These are phyloP conservation scores for Aspergillus haitiensis DNA, from an alignment of 495 filamentous ascomycete species.

Conservation along the genomic window DNA sequence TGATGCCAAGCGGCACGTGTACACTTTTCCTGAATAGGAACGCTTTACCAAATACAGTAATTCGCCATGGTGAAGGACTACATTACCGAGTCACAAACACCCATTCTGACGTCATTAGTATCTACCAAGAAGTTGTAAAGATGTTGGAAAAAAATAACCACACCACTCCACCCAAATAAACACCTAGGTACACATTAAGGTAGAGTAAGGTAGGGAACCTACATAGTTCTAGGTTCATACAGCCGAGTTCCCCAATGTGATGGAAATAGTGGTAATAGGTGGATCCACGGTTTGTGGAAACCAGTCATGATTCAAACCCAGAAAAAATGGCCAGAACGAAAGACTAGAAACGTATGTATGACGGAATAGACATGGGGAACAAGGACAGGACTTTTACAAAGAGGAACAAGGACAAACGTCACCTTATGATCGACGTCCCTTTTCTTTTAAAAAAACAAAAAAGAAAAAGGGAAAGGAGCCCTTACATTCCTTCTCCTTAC, in stretches of 20 bases:
- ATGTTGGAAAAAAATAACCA: no score
- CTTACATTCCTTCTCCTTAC: no score
- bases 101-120: slow-evolving; percentile 11
- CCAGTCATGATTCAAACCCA: background rate
- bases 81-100: background rate
- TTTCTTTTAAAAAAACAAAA: no score
- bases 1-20: slow-evolving; percentile 10
- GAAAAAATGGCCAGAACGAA: background rate
- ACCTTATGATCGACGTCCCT: background rate
- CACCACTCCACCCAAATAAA: no score
- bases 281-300: no score
- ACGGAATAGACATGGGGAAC: slow-evolving; percentile 7
- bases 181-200: no score
- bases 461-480: no score
- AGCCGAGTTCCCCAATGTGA: no score
- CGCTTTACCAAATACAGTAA: slow-evolving; percentile 4
- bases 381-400: no score
- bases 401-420: background rate
- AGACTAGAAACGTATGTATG: background rate
- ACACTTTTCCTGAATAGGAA: slow-evolving; percentile 13
- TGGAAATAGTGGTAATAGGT: no score
- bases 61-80: slow-evolving; percentile 4
- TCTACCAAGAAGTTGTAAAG: background rate
- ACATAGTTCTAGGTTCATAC: no score
- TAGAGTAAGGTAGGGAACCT: no score